Conservation (phyloP, 495 filamentous ascomycete genomes). For the Astrothelium subdiscretum region DNA sequence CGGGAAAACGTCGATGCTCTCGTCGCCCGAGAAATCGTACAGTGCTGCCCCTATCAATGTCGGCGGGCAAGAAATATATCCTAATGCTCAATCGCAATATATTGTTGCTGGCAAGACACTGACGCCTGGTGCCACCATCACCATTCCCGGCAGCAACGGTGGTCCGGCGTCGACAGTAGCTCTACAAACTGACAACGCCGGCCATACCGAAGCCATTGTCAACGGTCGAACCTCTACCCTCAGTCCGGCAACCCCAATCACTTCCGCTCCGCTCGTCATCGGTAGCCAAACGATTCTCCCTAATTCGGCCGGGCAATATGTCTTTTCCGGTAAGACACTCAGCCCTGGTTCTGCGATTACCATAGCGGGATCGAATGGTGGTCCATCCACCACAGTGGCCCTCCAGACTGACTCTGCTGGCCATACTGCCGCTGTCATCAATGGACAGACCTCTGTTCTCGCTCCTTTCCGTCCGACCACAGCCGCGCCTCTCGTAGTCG, state of each 20-base stretch:
- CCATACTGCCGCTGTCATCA: not conserved
- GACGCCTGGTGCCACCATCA: not conserved
- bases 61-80: not conserved
- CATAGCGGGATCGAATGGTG: not conserved
- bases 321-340: not conserved
- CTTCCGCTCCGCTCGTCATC: not conserved
- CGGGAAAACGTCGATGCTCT: not conserved
- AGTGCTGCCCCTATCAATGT: not conserved
- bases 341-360: not conserved
- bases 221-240: not conserved
- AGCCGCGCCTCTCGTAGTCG: not conserved
- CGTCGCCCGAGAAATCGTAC: not conserved
- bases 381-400: not conserved
- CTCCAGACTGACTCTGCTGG: not conserved
- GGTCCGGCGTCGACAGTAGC: not conserved
- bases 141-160: not conserved
- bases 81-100: not conserved
- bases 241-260: not conserved
- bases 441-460: not conserved
- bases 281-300: not conserved
- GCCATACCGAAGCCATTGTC: not conserved
- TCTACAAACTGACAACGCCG: not conserved
- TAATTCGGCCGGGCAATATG: not conserved
- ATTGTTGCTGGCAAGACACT: not conserved
- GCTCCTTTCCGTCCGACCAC: not conserved